Base-by-base conservation (phyloP, 2,329 filamentous ascomycete genomes). In the Clonostachys rosea region DNA sequence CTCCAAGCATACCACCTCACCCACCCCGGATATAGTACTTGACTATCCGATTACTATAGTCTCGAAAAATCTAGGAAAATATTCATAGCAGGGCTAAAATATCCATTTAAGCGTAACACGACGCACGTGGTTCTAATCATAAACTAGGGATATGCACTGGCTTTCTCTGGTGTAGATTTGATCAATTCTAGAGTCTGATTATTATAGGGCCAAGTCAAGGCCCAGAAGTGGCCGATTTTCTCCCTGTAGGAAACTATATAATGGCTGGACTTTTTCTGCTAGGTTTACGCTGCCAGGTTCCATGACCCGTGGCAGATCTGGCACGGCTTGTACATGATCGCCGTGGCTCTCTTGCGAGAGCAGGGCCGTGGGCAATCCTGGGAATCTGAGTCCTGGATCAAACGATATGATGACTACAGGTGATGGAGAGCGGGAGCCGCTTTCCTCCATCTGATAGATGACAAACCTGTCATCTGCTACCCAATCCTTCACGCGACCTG, bases 381-480 rank as follows among this genome's bases (percentile, higher is more conserved):
- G 47, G 12, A 64, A 47, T 30, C 51, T 48, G 18, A 64, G 48
- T 7, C 47, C 52, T 2, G 62, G 56, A n/a, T 64, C 62, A 45
- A 64, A 64, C 1, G 59, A 64, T 24, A 62, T 42, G 42, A 63
- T 49, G 4, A 59, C 41, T 30, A 63, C 34, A 13, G 54, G 30
- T 42, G 17, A 33, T 45, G 24, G 8, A 10, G 8, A 30, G 34
- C 16, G 35, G 45, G 34, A 12, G 40, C 42, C 45, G 24, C 8
- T 17, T 16, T 44, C 16, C 40, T 35, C 17, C 30, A 33, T 9
- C 34, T 40, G 24, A 20, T 34, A n/a, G 10, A 43, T 34, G 30
- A 33, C 18, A 41, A 45, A 45, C 13, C 40, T 42, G 34, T 43
- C 42, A 36, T 50, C 43, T 17, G 39, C 42, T 6, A 35, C 41